A percentile compares a stretch with the other conserved stretches of the same genome.
Evolutionary conservation across 148 eudicot genomes (phyloP).

Genomic region (Camellia sinensis): DNA sequence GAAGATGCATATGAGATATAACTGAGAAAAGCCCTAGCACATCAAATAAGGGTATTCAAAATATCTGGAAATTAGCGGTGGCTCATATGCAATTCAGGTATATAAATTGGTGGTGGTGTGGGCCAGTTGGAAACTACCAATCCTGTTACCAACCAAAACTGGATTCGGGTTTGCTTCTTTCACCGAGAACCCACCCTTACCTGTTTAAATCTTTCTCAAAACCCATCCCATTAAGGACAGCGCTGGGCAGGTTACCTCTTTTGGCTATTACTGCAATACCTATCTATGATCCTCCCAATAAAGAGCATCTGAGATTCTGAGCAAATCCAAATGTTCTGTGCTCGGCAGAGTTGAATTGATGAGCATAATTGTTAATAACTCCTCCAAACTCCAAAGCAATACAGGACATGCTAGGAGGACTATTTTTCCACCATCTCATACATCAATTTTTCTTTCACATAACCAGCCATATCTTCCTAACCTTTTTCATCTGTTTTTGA

Average conservation of each 20-base stretch:
- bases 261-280: background rate
- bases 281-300: background rate
- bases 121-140: background rate
- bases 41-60: background rate
- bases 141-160: background rate
- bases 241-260: no score
- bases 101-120: background rate
- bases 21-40: background rate
- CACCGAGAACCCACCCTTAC: background rate
- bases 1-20: background rate
- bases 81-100: background rate
- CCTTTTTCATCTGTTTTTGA: no score
- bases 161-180: slow-evolving; percentile 3
- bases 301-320: background rate
- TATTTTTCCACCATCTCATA: background rate
- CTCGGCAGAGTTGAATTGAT: background rate
- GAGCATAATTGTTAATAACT: background rate
- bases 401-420: no score
- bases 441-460: no score
- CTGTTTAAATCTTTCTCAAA: background rate
- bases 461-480: no score
- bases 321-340: background rate
- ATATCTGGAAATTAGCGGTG: background rate
- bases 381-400: background rate
- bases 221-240: background rate